Percentiles rank a stretch among this genome's conserved stretches.
phyloP scores from a whole-genome alignment of 1,139 yeast species.

The Scheffersomyces parashehatae region DNA sequence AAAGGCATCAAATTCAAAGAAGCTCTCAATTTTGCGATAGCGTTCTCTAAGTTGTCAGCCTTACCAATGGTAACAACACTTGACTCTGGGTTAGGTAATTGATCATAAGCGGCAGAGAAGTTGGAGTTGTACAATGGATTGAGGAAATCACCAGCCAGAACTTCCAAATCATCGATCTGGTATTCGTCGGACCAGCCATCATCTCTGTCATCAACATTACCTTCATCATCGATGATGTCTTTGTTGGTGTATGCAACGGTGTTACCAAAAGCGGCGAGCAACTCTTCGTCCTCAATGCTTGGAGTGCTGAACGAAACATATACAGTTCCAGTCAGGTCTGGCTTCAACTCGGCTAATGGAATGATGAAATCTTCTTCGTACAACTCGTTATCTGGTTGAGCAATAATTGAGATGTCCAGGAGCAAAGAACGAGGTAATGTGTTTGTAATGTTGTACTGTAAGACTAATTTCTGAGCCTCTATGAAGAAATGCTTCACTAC shows the following conservation, averaged over 20 bases:
- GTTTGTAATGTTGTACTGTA: conserved; percentile 84
- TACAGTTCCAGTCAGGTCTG: conserved; percentile 70
- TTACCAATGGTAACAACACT: conserved; percentile 41
- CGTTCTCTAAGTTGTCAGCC: conserved; percentile 33
- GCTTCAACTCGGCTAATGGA: conserved; percentile 71
- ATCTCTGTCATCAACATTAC: conserved; percentile 64
- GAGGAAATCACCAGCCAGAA: conserved; percentile 81
- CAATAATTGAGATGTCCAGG: conserved; percentile 75
- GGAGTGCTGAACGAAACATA: conserved; percentile 78
- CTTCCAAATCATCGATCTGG: conserved; percentile 77
- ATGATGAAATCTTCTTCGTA: conserved; percentile 72
- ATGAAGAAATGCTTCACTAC: conserved; percentile 80
- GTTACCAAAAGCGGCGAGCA: conserved; percentile 62
- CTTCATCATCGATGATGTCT: conserved; percentile 77
- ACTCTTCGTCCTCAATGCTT: conserved; percentile 35
- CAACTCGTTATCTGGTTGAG: conserved; percentile 61
- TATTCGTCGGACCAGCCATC: conserved; percentile 95
- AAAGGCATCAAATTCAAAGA: conserved; percentile 78
- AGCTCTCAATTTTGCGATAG: conserved; percentile 48
- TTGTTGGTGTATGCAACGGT: conserved; percentile 74
- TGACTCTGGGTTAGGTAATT: conserved; percentile 45
- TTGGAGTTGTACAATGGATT: conserved; percentile 76
- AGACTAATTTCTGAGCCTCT: conserved; percentile 65
- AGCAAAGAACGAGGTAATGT: conserved; percentile 77
- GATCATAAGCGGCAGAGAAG: conserved; percentile 76